These are phyloP conservation scores for Albugo candida DNA, from an alignment of 352 stramenopile species.

Conservation along the genomic window DNA sequence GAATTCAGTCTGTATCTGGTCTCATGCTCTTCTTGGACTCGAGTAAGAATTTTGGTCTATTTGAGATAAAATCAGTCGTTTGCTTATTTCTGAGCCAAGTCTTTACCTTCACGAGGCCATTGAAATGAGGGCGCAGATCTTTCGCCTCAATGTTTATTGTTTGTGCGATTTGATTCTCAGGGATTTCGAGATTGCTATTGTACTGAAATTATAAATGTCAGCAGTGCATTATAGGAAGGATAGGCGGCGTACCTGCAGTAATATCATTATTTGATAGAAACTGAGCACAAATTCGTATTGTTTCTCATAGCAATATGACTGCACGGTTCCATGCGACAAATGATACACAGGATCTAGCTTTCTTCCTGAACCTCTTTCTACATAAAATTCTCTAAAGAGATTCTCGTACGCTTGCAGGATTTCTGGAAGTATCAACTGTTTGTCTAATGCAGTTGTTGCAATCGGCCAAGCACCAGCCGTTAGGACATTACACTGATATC, in stretches of 20 bases:
- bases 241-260: constrained; percentile 28
- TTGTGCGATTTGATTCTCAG: constrained; percentile 15
- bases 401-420: constrained; percentile 34
- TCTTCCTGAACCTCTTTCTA: constrained; percentile 40
- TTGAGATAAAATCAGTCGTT: too few relatives aligned
- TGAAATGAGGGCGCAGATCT: constrained; percentile 42
- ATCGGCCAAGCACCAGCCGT: constrained; percentile 73
- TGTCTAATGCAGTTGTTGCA: constrained; percentile 28
- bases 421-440: constrained; percentile 33
- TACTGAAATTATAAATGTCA: constrained; percentile 20
- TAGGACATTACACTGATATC: constrained; percentile 61
- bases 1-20: constrained; percentile 1
- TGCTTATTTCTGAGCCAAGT: too few relatives aligned
- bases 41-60: not conserved
- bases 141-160: constrained; percentile 34
- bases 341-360: constrained; percentile 70
- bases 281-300: constrained; percentile 64
- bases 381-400: constrained; percentile 72
- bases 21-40: not conserved
- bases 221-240: not conserved
- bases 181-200: constrained; percentile 27
- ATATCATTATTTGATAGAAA: constrained; percentile 70
- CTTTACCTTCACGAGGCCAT: constrained; percentile 55
- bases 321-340: constrained; percentile 50
- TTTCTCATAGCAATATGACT: constrained; percentile 45